Base-by-base conservation (phyloP, 2,329 filamentous ascomycete species). In the Sporothrix brunneoviolacea region DNA sequence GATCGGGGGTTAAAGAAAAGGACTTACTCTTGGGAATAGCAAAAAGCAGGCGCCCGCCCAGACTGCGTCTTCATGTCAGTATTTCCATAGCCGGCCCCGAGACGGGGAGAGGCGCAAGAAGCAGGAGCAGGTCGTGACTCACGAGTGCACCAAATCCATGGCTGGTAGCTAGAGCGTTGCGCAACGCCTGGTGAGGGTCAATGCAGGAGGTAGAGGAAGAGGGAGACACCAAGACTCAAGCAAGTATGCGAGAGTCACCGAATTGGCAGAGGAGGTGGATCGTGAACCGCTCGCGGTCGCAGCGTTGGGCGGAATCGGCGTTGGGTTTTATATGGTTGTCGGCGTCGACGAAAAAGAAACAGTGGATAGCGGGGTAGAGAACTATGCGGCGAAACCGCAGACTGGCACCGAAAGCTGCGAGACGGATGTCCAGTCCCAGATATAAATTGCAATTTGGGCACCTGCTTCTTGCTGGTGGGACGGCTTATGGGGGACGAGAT, bases 11-110 rank as follows among this genome's bases (percentile, higher is more conserved):
- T 3, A 21, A 19, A 9, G 12, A 19, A 3, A 18, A 16, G 50
- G 80, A 82, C 87, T 75, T 74, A 91, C 89, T 98, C 74, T 98
- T 98, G 54, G 93, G 93, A n/a, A 98, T 88, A 55, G 93, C 93
- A 66, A 98, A 96, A 56, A 97, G 80, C 51, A 97, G 79, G 58
- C 93, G 86, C 64, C 91, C 91, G 76, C 93, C 89, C 65, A 96
- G 79, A 74, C 90, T 95, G 63, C 61, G 55, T 22, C 30, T 15
- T 2, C 22, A 2, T 55, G 60, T 71, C 59, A 71, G 68, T 60
- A 59, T n/a, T n/a, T 33, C 24, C 33, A n/a, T 19, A 15, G 39
- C 40, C 39, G 24, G 40, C 12, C 8, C 27, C 22, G 21, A 41
- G 43, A 46, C 44, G 40, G 32, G 33, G 48, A 35, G 24, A 28